These are phyloP conservation scores for Russula virescens DNA, from an alignment of 768 basidiomycete genomes.

Conservation along the genomic window DNA sequence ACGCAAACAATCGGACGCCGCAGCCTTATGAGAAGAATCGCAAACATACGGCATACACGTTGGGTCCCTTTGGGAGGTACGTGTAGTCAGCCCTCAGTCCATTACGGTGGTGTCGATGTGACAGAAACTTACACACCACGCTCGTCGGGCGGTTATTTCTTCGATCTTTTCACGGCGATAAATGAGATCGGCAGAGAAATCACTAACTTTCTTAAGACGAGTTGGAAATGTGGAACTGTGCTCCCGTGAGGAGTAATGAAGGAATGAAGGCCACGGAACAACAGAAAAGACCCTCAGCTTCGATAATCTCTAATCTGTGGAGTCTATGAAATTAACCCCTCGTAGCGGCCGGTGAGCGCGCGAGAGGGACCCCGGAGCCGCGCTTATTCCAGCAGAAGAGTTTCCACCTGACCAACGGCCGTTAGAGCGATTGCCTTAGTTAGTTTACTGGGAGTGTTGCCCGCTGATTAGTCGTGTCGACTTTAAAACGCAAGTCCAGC, in stretches of 20 bases:
- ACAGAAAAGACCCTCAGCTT: neutral
- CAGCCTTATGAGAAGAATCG: slow-evolving; percentile 1
- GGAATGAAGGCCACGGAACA: neutral
- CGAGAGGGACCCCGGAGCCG: slow-evolving; percentile 5
- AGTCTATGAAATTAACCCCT: neutral
- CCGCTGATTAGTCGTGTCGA: slow-evolving; percentile 16
- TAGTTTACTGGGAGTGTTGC: neutral
- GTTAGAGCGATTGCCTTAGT: slow-evolving; percentile 10
- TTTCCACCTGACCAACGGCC: slow-evolving; percentile 8
- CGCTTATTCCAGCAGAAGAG: neutral
- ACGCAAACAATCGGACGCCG: neutral
- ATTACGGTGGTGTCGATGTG: neutral
- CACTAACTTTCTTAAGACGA: neutral
- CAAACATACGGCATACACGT: slow-evolving; percentile 20
- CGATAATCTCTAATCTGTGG: slow-evolving; percentile 10
- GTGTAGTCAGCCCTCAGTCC: neutral
- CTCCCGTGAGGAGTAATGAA: too few species aligned
- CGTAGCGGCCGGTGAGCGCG: neutral
- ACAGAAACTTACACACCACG: neutral
- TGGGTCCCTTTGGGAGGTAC: slow-evolving; percentile 3
- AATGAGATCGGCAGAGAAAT: slow-evolving; percentile 11
- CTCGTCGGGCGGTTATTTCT: neutral
- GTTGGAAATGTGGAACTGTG: neutral
- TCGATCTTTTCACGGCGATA: neutral
- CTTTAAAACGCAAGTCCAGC: slow-evolving; percentile 18